Conservation (phyloP, 2,329 filamentous ascomycete species). For the Xylariaceae sp. region DNA sequence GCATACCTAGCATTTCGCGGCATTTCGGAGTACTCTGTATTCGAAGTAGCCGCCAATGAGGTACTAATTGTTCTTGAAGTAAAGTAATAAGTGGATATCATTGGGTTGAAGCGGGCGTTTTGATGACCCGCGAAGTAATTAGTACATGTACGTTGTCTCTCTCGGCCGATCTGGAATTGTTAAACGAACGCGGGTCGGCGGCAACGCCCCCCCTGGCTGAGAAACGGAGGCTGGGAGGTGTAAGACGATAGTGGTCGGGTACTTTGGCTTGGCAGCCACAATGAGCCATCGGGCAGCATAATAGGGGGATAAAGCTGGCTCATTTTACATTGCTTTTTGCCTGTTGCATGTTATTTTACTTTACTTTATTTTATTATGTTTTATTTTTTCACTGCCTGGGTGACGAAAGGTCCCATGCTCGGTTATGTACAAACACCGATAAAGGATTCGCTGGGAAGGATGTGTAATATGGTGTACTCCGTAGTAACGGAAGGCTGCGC, state of each 20-base stretch:
- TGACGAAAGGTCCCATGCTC: not conserved
- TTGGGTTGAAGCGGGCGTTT: not conserved
- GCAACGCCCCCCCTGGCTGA: not conserved
- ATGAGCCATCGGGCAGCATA: not conserved
- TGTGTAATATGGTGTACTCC: not conserved
- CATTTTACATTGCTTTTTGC: too few relatives aligned
- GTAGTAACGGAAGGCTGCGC: not conserved
- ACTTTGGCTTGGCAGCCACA: not conserved
- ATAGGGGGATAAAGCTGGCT: not conserved
- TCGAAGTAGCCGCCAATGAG: not conserved
- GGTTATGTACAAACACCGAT: not conserved
- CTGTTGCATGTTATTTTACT: not conserved
- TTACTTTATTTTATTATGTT: not conserved
- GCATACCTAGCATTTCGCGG: too few relatives aligned
- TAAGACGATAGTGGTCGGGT: slow-evolving; percentile 2
- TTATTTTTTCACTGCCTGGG: not conserved
- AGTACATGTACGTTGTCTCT: not conserved
- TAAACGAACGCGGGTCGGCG: not conserved
- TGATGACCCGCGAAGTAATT: not conserved
- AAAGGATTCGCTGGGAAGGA: not conserved
- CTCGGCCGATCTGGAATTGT: not conserved
- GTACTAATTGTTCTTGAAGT: not conserved
- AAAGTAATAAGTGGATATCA: not conserved
- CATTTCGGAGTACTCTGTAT: too few relatives aligned
- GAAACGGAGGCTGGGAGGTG: slow-evolving; percentile 1